Percentiles rank a stretch among this genome's conserved stretches.
phyloP scores from a whole-genome alignment of 1,139 yeast genomes.

The Taphrina flavorubra region DNA sequence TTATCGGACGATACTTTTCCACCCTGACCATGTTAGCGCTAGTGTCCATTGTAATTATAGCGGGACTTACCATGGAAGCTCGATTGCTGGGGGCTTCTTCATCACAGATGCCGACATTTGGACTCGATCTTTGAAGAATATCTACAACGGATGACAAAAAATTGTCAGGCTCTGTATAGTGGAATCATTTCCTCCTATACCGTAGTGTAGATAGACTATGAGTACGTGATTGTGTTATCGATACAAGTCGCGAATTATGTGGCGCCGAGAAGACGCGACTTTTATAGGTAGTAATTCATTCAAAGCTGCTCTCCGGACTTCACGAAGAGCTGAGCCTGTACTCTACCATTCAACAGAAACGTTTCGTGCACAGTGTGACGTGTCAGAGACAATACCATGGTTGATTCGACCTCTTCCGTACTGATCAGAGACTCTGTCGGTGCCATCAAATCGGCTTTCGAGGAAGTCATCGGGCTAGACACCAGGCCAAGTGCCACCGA shows the following conservation, averaged over 20 bases:
- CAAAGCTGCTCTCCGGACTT: not conserved
- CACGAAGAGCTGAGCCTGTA: too few species aligned
- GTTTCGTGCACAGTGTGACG: too few species aligned
- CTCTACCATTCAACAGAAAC: too few species aligned
- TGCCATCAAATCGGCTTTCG: slow-evolving; percentile 17
- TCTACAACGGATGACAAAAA: too few species aligned
- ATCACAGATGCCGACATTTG: slow-evolving; percentile 26
- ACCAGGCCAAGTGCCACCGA: slow-evolving; percentile 16
- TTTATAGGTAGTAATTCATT: slow-evolving; percentile 5
- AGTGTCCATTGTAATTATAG: too few species aligned
- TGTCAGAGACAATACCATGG: slow-evolving; percentile 5
- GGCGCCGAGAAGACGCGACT: slow-evolving; percentile 16
- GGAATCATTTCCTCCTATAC: too few species aligned
- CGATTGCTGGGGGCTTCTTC: slow-evolving; percentile 35
- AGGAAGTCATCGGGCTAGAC: slow-evolving; percentile 12
- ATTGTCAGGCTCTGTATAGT: too few species aligned
- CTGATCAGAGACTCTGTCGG: slow-evolving; percentile 17
- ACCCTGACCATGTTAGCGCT: slow-evolving; percentile 61
- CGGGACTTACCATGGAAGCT: slow-evolving; percentile 40
- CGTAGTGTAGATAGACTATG: not conserved
- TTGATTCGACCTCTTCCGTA: slow-evolving; percentile 26
- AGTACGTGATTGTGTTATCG: slow-evolving; percentile 7
- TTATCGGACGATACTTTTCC: slow-evolving; percentile 87
- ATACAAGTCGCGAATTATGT: slow-evolving; percentile 16
- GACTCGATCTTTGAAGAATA: not conserved